phyloP scores from a whole-genome alignment of 192 early-diverging fungal genomes.

The Coemansia erecta region DNA sequence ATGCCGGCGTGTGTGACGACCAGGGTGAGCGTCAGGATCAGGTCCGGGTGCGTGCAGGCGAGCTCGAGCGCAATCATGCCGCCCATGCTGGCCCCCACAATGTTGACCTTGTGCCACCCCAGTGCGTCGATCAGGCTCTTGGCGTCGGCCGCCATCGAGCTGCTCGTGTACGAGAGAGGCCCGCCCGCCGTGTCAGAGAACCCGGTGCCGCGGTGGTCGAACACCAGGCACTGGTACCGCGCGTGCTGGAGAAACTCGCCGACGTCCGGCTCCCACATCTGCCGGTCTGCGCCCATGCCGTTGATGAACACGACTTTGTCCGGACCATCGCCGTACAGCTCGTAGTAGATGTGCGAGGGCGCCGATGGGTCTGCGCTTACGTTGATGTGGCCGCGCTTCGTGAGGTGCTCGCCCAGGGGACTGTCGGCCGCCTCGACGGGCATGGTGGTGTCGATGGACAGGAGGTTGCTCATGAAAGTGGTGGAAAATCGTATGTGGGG shows the following conservation, averaged over 20 bases:
- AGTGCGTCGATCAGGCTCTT: slow-evolving; percentile 62
- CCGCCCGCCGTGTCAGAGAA: slow-evolving; percentile 25
- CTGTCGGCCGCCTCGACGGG: slow-evolving; percentile 43
- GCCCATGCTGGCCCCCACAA: slow-evolving; percentile 84
- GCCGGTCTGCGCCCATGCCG: slow-evolving; percentile 50
- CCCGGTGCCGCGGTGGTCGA: slow-evolving; percentile 83
- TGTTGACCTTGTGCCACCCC: slow-evolving; percentile 69
- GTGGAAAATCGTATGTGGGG: neutral
- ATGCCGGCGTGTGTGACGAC: slow-evolving; percentile 45
- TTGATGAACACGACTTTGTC: slow-evolving; percentile 40
- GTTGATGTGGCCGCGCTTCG: slow-evolving; percentile 41
- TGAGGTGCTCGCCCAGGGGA: slow-evolving; percentile 33
- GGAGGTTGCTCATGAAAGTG: slow-evolving; percentile 19
- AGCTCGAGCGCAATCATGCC: slow-evolving; percentile 82
- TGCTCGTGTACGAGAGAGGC: slow-evolving; percentile 11
- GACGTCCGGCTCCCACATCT: slow-evolving; percentile 52
- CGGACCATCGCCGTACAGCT: slow-evolving; percentile 30
- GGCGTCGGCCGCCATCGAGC: slow-evolving; percentile 58
- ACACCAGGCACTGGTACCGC: slow-evolving; percentile 65
- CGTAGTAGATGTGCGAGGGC: slow-evolving; percentile 40
- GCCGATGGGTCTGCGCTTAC: slow-evolving; percentile 7
- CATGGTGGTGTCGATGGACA: slow-evolving; percentile 40
- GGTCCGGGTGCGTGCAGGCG: slow-evolving; percentile 54
- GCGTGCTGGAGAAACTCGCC: slow-evolving; percentile 58
- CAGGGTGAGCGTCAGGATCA: slow-evolving; percentile 51